These are phyloP conservation scores for Linnemannia schmuckeri DNA, from an alignment of 192 early-diverging fungal species.

Conservation along the genomic window DNA sequence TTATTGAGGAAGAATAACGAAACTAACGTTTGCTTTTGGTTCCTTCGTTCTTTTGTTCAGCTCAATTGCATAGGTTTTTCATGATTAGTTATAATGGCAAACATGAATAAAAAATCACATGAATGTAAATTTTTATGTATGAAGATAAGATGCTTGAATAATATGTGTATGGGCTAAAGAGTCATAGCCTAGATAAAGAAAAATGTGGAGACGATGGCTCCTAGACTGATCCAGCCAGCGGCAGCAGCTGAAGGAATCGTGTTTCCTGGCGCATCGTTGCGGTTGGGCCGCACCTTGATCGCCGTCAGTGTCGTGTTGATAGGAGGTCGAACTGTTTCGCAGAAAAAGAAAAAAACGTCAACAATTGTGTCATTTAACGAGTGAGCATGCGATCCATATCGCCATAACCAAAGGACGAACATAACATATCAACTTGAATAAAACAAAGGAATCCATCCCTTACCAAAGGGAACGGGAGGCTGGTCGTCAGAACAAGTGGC, in stretches of 20 bases:
- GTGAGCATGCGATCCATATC: no score
- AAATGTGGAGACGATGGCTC: background rate
- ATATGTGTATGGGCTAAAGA: background rate
- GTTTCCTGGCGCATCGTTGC: constrained; percentile 6
- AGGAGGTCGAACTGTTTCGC: constrained; percentile 28
- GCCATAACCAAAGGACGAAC: background rate
- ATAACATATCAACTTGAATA: background rate
- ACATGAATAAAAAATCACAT: background rate
- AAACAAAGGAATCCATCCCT: background rate
- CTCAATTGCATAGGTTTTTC: background rate
- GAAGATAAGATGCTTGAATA: background rate
- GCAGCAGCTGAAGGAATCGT: background rate
- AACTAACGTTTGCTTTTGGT: background rate
- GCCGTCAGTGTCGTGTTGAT: constrained; percentile 36
- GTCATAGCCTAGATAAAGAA: background rate
- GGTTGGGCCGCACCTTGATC: constrained; percentile 18
- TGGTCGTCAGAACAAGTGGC: constrained; percentile 37
- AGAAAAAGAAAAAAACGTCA: background rate
- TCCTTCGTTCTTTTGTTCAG: background rate
- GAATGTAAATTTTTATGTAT: background rate
- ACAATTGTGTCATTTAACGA: background rate
- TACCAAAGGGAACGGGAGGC: constrained; percentile 24
- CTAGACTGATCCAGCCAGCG: background rate
- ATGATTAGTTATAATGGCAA: background rate
- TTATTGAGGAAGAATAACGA: background rate